phyloP scores from a whole-genome alignment of 2,329 filamentous ascomycete genomes.

The Neocatenulostroma microsporum region DNA sequence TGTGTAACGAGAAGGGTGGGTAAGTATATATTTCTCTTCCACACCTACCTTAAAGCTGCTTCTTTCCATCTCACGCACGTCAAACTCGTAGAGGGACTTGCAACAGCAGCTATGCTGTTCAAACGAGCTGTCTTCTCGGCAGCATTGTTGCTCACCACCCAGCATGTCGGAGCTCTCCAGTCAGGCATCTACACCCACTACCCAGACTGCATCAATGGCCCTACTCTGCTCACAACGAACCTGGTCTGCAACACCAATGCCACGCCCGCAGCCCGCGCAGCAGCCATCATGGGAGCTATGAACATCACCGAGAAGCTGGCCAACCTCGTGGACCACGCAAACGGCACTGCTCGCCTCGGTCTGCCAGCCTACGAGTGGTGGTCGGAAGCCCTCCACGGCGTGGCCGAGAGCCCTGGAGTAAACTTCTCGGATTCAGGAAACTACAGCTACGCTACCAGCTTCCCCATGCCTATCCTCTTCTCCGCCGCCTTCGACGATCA shows the following conservation, averaged over 20 bases:
- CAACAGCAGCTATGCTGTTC: too few species aligned
- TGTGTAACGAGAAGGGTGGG: too few species aligned
- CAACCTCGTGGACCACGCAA: slow-evolving; percentile 3
- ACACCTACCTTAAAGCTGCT: too few species aligned
- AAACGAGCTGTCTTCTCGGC: too few species aligned
- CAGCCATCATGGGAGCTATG: slow-evolving; percentile 3
- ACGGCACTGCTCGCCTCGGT: slow-evolving; percentile 50
- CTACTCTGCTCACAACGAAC: slow-evolving; percentile 2
- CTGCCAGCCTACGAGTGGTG: slow-evolving; percentile 55
- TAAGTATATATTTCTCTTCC: too few species aligned
- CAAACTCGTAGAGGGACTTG: too few species aligned
- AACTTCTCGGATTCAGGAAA: slow-evolving; percentile 46
- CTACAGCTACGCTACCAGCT: slow-evolving; percentile 56
- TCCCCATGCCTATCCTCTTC: slow-evolving; percentile 56
- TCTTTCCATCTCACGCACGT: too few species aligned
- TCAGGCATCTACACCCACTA: slow-evolving; percentile 4
- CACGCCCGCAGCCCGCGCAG: background rate
- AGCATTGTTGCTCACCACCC: too few species aligned
- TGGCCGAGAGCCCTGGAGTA: slow-evolving; percentile 49
- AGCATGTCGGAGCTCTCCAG: too few species aligned
- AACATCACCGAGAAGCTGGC: slow-evolving; percentile 8
- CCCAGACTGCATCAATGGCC: slow-evolving; percentile 6
- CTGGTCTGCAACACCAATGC: slow-evolving; percentile 5
- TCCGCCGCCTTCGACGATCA: slow-evolving; percentile 58
- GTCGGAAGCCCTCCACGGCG: slow-evolving; percentile 56